phyloP scores from a whole-genome alignment of 352 stramenopile species.

The Globisporangium yorkense region DNA sequence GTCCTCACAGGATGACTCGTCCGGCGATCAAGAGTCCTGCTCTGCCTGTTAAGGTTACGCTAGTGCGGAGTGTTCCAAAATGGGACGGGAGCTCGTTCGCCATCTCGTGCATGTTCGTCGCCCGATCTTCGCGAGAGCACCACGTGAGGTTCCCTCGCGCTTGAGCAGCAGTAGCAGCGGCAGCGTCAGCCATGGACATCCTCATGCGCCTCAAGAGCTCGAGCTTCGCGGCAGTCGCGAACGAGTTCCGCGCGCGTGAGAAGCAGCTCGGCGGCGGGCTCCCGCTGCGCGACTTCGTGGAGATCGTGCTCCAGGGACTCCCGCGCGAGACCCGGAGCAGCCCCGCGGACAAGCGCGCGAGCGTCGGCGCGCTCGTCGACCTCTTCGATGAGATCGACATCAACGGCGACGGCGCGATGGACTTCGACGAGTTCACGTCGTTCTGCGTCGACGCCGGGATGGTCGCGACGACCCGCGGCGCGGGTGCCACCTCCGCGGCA shows the following conservation, averaged over 20 bases:
- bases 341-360: conserved; percentile 40
- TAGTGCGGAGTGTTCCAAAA: too few relatives aligned
- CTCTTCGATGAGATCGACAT: conserved; percentile 87
- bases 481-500: conserved; percentile 11
- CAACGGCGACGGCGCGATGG: conserved; percentile 80
- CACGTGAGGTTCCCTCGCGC: too few relatives aligned
- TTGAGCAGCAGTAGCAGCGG: too few relatives aligned
- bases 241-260: conserved; percentile 70
- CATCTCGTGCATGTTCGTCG: too few relatives aligned
- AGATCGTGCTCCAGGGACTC: conserved; percentile 65
- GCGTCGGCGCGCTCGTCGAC: conserved; percentile 58
- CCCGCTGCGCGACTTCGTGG: conserved; percentile 69
- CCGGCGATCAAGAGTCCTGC: too few relatives aligned
- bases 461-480: conserved; percentile 42
- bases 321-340: conserved; percentile 15
- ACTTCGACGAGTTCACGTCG: conserved; percentile 85
- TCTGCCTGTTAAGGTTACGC: too few relatives aligned
- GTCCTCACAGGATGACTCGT: too few relatives aligned
- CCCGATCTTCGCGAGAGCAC: too few relatives aligned
- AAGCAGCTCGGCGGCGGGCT: conserved; percentile 47
- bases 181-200: conserved; percentile 45
- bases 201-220: conserved; percentile 79
- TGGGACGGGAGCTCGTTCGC: too few relatives aligned
- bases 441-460: conserved; percentile 86
- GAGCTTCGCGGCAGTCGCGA: conserved; percentile 70